Base-by-base conservation (phyloP, 257 asterid genomes). In the Nyctanthes arbortristis region DNA sequence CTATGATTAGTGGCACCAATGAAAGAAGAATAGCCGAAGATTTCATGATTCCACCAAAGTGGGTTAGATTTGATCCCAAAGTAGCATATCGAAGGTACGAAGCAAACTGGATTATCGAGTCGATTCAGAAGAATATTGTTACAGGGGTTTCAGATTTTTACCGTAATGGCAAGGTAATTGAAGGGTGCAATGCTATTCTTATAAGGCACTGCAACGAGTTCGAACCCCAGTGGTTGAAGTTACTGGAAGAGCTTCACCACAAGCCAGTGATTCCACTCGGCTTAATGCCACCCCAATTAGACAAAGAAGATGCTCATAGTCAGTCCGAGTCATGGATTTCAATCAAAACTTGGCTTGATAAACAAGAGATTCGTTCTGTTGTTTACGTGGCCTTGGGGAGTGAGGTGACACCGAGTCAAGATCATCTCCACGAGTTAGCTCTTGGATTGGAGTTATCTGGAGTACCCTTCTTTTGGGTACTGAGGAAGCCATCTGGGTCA, bases 381-480 rank as follows among this genome's bases (percentile, higher is more conserved):
- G 65, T 85, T 16, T 85, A 80, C 24, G 76, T 76, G 6, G 88
- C 91, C 0, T 16, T 85, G 6, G 91, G 85, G 2, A 85, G 83
- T 18, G 85, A 82, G 69, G 79, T 78, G 43, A 69, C 52, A 0
- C 71, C 75, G 71, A 77, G 75, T 67, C 71, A 22, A 24, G 68
- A 25, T 5, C 76, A 78, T 7, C 24, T 78, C 65, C 61, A 30
- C 3, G 81, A 85, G 83, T 56, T 85, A 43, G 88, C 88, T 49
- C 70, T n/a, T 3, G 90, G 86, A 2, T 65, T 85, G 35, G 88
- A 85, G 39, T 66, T 75, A 35, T 82, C 84, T 0, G 71, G 63
- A 1, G 78, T 65, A 3, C 69, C 80, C 1, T 82, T 85, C 70
- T 72, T 85, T 58, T 82, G 84, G 86, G 83, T 47, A 7, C 45